Evolutionary conservation across 2,329 filamentous ascomycete genomes (phyloP), one percentile per base, ranked within the genome.

Genomic region (Eutypa lata): DNA sequence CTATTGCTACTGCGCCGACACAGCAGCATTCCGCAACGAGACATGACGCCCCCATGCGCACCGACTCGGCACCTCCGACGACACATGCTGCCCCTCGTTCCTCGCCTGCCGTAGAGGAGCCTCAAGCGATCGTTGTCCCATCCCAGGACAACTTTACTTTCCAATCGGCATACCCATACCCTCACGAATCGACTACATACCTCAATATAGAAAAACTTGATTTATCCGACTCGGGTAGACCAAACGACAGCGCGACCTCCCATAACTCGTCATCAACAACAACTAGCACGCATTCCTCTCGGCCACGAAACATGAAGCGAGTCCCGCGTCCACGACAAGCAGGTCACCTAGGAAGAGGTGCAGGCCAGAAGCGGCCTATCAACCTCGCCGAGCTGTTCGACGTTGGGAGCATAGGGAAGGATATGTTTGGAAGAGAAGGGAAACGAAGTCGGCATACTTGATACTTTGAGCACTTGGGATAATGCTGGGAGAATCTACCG

Each of bases 381-480:
- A 87, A 89, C 61, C 81, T 89, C 62, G 82, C 84, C 22, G 89
- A 92, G 63, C 85, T 91, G 50, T 91, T 91, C 65, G 88, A 90
- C 63, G 74, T 89, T 7, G 82, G 83, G 50, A 84, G 82, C 57
- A 68, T 88, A 48, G 79, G 79, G 31, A 87, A 87, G 64, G 87
- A 90, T 55, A 67, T 76, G 33, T 79, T 80, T 57, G 75, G 76
- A 14, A 72, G 71, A 19, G 66, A 68, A 42, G 68, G 68, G 14
- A 84, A 84, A 66, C 72, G 81, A 53, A 75, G 71, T 50, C 73
- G 81, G 49, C 80, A 83, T 53, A 65, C 67, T 48, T 79, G 57
- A 71, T n/a, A n/a, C n/a, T n/a, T n/a, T n/a, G n/a, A n/a, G n/a
- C n/a, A n/a, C n/a, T n/a, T n/a, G n/a, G n/a, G n/a, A n/a, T n/a